Base-by-base conservation (phyloP, 768 basidiomycete species). In the Leccinum ochraceum region DNA sequence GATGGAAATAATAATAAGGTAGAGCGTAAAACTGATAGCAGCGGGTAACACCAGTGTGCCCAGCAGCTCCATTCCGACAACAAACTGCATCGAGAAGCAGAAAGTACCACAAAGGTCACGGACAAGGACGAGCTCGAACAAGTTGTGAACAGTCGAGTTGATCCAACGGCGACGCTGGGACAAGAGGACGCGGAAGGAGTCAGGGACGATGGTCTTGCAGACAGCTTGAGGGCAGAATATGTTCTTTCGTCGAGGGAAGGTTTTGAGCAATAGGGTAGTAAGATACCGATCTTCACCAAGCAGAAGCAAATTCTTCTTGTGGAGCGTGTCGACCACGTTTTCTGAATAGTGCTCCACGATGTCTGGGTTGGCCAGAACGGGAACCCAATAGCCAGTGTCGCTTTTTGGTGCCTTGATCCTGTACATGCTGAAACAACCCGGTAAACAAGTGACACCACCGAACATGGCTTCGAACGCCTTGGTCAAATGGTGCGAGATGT, bases 401-500 rank as follows among this genome's bases (percentile, higher is more conserved):
- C 94, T 95, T 76, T 98, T 99, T n/a, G 95, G 95, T 16, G 95
- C 92, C 78, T 98, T 99, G 86, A 98, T 95, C 66, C 97, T 88
- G 79, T 98, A 98, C 96, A 98, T 98, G 66, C 89, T 93, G 85
- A 99, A 99, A 80, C 97, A 99, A 65, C 97, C 97, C 24, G 97
- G 97, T 65, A 99, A 82, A 84, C 97, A 99, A 58, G 97, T 98
- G 7, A 99, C 97, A 82, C 96, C 95, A 70, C 97, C 97, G 69
- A 98, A 98, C 89, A 96, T 95, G 4, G 95, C 94, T 78, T 99
- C 97, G 81, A 98, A 98, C 4, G 96, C 96, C 80, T 99, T 99
- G 42, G 94, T 96, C 83, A 95, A 84, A 74, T 98, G 96, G 73
- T 99, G 97, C 9, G 97, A 98, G 77, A 98, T 97, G 81, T 98